These are phyloP conservation scores for Rhizopogon vulgaris DNA, from an alignment of 768 basidiomycete species.

Conservation along the genomic window DNA sequence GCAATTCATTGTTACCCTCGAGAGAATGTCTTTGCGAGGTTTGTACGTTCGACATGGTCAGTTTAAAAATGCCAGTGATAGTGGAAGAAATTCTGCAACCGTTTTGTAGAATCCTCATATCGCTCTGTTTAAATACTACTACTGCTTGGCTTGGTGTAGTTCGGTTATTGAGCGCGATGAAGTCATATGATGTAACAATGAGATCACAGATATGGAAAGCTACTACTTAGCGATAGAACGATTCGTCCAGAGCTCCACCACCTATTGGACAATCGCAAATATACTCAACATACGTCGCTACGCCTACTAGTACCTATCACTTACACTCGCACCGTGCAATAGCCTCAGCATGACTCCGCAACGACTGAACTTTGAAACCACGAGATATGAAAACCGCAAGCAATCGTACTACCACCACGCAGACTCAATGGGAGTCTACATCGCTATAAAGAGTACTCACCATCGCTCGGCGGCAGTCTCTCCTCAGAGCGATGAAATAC, in stretches of 20 bases:
- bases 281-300: too few species aligned
- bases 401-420: too few species aligned
- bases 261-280: too few species aligned
- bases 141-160: neutral
- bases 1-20: constrained; percentile 12
- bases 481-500: neutral
- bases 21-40: constrained; percentile 13
- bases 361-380: too few species aligned
- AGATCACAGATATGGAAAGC: neutral
- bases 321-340: too few species aligned
- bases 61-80: neutral
- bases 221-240: too few species aligned
- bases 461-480: neutral
- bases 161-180: neutral
- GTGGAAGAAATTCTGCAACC: neutral
- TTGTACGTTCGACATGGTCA: constrained; percentile 9
- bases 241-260: too few species aligned
- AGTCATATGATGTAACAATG: neutral
- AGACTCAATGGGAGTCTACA: too few species aligned
- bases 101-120: neutral
- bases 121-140: neutral
- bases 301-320: too few species aligned
- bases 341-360: too few species aligned
- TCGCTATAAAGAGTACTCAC: neutral
- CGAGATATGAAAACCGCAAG: too few species aligned